Conservation (phyloP, 2,329 filamentous ascomycete genomes). For the Diplodia mutila region DNA sequence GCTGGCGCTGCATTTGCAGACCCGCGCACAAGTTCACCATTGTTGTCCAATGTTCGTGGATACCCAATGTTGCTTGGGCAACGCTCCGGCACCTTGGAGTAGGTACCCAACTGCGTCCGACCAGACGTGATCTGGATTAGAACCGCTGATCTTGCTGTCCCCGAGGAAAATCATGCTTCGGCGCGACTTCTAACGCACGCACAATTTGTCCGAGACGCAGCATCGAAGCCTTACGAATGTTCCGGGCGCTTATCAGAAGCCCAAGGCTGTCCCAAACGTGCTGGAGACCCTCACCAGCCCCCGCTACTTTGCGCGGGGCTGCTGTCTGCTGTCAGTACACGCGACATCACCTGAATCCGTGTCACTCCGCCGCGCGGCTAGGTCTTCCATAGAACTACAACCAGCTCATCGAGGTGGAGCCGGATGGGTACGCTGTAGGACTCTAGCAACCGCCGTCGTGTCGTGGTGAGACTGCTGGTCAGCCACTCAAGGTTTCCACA, state of each 20-base stretch:
- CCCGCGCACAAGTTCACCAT: not conserved
- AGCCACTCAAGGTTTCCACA: slow-evolving; percentile 1
- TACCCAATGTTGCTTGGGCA: slow-evolving; percentile 25
- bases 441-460: slow-evolving; percentile 10
- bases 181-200: slow-evolving; percentile 10
- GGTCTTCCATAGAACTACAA: slow-evolving; percentile 12
- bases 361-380: slow-evolving; percentile 19
- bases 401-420: slow-evolving; percentile 23
- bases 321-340: slow-evolving; percentile 14
- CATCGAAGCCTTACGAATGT: slow-evolving; percentile 20
- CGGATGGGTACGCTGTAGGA: slow-evolving; percentile 9
- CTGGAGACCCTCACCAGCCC: not conserved
- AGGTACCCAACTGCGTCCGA: slow-evolving; percentile 15
- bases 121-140: slow-evolving; percentile 17
- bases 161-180: slow-evolving; percentile 20
- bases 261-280: not conserved
- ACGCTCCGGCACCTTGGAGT: slow-evolving; percentile 18
- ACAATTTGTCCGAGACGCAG: slow-evolving; percentile 14
- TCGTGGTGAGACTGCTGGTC: slow-evolving; percentile 18
- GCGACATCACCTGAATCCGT: slow-evolving; percentile 23
- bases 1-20: slow-evolving; percentile 5
- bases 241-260: slow-evolving; percentile 22
- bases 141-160: slow-evolving; percentile 19
- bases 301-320: slow-evolving; percentile 16
- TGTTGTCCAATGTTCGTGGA: slow-evolving; percentile 1